A percentile compares a stretch with the other conserved stretches of the same genome.
Evolutionary conservation across 2,329 filamentous ascomycete genomes (phyloP).

Genomic region (Cladobotryum mycophilum): DNA sequence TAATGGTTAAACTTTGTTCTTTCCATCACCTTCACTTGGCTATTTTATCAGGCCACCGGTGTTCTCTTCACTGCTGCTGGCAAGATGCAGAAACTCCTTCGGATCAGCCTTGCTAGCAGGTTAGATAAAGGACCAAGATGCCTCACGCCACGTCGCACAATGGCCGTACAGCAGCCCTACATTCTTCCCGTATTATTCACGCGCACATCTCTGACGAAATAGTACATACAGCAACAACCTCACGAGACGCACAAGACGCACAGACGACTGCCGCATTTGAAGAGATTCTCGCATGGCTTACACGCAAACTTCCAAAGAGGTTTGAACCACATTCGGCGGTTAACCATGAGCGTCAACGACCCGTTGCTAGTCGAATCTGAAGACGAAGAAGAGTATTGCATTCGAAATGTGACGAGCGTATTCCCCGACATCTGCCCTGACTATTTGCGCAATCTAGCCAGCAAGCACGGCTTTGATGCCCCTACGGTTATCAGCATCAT

Average conservation of each 20-base stretch:
- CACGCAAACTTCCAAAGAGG: background rate
- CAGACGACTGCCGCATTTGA: background rate
- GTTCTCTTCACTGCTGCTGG: too few relatives aligned
- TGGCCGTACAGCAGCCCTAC: too few relatives aligned
- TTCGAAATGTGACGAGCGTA: constrained; percentile 19
- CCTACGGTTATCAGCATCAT: constrained; percentile 31
- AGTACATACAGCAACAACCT: too few relatives aligned
- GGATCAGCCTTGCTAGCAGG: too few relatives aligned
- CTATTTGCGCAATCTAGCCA: constrained; percentile 27
- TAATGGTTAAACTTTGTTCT: too few relatives aligned
- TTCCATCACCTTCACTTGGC: too few relatives aligned
- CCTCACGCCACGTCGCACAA: too few relatives aligned
- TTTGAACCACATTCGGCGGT: background rate
- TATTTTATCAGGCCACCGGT: too few relatives aligned
- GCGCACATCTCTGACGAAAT: too few relatives aligned
- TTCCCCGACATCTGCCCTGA: constrained; percentile 42
- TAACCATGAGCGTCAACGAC: constrained; percentile 8
- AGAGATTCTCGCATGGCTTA: background rate
- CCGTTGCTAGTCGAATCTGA: background rate
- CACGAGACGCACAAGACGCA: background rate
- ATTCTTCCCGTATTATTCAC: too few relatives aligned
- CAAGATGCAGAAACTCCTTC: too few relatives aligned
- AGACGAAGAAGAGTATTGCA: constrained; percentile 10
- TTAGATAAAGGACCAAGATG: too few relatives aligned
- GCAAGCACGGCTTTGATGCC: constrained; percentile 22